phyloP scores from a whole-genome alignment of 2,329 filamentous ascomycete species.

The Pleurostoma richardsiae region DNA sequence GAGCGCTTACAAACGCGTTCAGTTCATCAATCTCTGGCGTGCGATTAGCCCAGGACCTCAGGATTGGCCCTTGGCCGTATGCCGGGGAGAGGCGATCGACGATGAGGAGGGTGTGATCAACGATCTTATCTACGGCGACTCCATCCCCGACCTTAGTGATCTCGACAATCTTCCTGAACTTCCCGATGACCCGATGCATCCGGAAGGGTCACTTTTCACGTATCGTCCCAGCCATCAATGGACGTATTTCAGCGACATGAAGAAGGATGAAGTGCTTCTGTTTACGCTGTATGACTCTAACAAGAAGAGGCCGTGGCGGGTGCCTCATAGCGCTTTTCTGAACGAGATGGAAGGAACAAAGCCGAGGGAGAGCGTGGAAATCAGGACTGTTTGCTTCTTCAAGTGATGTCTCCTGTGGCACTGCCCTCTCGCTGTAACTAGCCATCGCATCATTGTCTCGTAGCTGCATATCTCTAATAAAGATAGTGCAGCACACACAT shows the following conservation, averaged over 20 bases:
- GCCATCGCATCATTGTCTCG: no score
- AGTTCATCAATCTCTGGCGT: background rate
- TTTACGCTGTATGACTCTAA: background rate
- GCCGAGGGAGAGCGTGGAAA: background rate
- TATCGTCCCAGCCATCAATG: slow-evolving; percentile 41
- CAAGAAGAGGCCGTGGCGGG: background rate
- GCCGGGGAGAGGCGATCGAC: slow-evolving; percentile 23
- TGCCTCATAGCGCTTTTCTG: background rate
- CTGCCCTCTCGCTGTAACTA: no score
- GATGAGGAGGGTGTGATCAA: background rate
- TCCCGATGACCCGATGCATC: background rate
- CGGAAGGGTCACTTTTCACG: slow-evolving; percentile 15
- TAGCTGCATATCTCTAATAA: no score
- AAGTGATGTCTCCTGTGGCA: background rate
- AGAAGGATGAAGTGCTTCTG: background rate
- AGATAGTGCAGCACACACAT: no score
- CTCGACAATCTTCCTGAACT: background rate
- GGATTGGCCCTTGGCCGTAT: background rate
- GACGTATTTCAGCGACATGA: background rate
- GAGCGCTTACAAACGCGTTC: background rate
- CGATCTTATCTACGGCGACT: background rate
- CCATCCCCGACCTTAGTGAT: background rate
- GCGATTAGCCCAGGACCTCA: background rate
- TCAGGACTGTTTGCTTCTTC: background rate
- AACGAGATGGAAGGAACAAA: background rate